Percentiles rank a stretch among this genome's conserved stretches.
These are phyloP conservation scores for Arachnomyces sp. DNA, from an alignment of 2,329 filamentous ascomycete genomes.

Conservation along the genomic window DNA sequence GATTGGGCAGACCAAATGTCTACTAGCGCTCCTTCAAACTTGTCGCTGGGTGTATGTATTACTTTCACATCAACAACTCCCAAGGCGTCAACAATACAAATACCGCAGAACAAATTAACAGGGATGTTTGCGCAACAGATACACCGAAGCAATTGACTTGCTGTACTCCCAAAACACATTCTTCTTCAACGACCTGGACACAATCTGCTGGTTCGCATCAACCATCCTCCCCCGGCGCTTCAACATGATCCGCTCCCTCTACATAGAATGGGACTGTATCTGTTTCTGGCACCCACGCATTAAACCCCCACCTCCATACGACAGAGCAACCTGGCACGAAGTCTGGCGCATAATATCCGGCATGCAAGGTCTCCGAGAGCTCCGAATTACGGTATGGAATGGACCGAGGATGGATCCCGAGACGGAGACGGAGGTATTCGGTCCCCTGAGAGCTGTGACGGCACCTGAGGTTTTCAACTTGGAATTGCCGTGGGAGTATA, in stretches of 20 bases:
- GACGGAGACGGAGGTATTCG: background rate
- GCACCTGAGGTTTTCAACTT: background rate
- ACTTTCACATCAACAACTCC: too few relatives aligned
- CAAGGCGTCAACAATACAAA: too few relatives aligned
- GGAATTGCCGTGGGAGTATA: background rate
- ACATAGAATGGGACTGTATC: slow-evolving; percentile 1
- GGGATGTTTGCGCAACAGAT: background rate
- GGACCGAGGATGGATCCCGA: background rate
- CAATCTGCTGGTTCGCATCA: slow-evolving; percentile 3
- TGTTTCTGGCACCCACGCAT: background rate
- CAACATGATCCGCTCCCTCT: background rate
- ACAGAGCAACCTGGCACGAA: background rate
- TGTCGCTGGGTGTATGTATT: slow-evolving; percentile 2
- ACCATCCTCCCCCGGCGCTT: background rate
- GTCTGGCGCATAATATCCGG: background rate
- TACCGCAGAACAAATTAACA: too few relatives aligned
- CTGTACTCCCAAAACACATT: slow-evolving; percentile 8
- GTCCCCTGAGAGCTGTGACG: background rate
- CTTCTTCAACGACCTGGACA: slow-evolving; percentile 7
- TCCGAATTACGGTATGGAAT: background rate
- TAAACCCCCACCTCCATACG: background rate
- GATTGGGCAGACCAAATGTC: background rate
- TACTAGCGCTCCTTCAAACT: background rate
- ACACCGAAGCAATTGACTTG: slow-evolving; percentile 6
- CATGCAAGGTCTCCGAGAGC: slow-evolving; percentile 2